Percentiles rank a stretch among this genome's conserved stretches.
phyloP scores from a whole-genome alignment of 1,284 basidiomycete species.

The Irpex rosettiformis region DNA sequence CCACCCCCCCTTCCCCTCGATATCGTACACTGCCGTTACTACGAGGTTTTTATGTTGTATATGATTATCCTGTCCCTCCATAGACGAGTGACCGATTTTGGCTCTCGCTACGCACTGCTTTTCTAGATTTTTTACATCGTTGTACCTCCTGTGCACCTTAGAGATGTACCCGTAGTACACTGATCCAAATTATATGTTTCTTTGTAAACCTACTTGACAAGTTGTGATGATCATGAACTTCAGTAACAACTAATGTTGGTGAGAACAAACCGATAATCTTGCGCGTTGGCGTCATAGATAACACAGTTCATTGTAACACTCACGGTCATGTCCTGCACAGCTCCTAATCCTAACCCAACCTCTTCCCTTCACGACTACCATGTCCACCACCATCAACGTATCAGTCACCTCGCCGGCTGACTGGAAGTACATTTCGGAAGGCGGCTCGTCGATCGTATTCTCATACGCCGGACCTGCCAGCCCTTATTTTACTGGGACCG shows the following conservation, averaged over 20 bases:
- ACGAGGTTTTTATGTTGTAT: neutral
- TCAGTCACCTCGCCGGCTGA: slow-evolving; percentile 47
- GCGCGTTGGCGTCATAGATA: no score
- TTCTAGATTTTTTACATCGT: neutral
- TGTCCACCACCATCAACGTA: slow-evolving; percentile 17
- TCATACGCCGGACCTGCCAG: slow-evolving; percentile 60
- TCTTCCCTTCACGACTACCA: neutral
- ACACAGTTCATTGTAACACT: neutral
- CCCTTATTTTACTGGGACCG: slow-evolving; percentile 54
- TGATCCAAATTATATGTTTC: neutral
- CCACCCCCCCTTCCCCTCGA: neutral
- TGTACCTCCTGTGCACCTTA: neutral
- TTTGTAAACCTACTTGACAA: no score
- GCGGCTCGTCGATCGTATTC: slow-evolving; percentile 87
- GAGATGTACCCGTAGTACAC: neutral
- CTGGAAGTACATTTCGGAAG: slow-evolving; percentile 87
- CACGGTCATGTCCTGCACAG: neutral
- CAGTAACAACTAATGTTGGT: no score
- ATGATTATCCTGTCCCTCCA: neutral
- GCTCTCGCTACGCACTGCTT: neutral
- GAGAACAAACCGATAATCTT: no score
- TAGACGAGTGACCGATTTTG: neutral
- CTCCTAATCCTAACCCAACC: neutral
- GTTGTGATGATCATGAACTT: no score
- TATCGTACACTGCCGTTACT: neutral